Base-by-base conservation (phyloP, 257 asterid species). In the Gentiana dahurica region DNA sequence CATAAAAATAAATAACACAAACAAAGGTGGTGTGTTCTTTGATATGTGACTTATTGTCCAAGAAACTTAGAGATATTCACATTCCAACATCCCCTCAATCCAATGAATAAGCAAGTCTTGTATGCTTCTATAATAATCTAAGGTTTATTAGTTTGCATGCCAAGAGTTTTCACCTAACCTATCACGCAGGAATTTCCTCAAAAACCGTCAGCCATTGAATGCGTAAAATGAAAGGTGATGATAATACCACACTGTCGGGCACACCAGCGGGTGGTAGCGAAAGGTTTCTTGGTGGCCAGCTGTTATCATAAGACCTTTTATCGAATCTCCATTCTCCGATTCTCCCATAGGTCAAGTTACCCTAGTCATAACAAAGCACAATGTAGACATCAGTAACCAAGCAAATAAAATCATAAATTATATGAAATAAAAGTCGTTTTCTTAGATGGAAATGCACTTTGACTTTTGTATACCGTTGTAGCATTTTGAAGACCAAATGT, bases 281-380 rank as follows among this genome's bases (percentile, higher is more conserved):
- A 41, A 90, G 95, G 71, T 90, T 90, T 70, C 66, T 82, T 24
- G 96, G 95, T 34, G 91, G 95, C 91, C 89, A 87, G 41, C 49
- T 54, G 12, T 59, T 60, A 74, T 62, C 79, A 32, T 78, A 84
- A 56, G 97, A 82, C 71, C 96, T 85, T 70, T 90, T 90, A 75
- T 90, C 97, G 47, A 90, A 90, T 81, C 98, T 87, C 98, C 96
- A 90, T 67, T 86, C 94, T 64, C 98, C 97, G 53, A 87, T 68
- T 80, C 84, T 87, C 67, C 96, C 96, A n/a, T 73, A 75, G 45
- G 95, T 90, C 79, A 84, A 54, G 50, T 82, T 76, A 13, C 98
- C 98, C 95, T 86, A 72, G 41, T 68, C 34, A 54, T 41, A 3
- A 44, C 43, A 24, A 56, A 3, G 12, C 11, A 51, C 12, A 54